Base-by-base conservation (phyloP, 495 filamentous ascomycete species). In the Parathielavia appendiculata region DNA sequence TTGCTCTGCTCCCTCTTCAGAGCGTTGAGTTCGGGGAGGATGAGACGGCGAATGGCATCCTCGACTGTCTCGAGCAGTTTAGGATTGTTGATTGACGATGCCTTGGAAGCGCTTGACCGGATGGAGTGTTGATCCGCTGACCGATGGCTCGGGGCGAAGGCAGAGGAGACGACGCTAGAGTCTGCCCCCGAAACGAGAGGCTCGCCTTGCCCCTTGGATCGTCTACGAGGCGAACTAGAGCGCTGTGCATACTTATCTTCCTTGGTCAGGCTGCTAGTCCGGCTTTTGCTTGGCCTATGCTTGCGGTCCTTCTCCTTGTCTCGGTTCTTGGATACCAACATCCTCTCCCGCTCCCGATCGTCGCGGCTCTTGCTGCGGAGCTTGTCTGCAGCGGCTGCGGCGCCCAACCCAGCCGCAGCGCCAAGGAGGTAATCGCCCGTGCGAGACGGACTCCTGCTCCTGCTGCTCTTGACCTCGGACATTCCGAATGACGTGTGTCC, bases 1-100 rank as follows among this genome's bases (percentile, higher is more conserved):
- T 86, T 76, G 58, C 82, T 90, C 67, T 95, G 89, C 64, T 95
- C 90, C 66, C 89, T 83, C 72, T 96, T 97, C 46, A 97, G 77
- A 34, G 89, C 89, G 53, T 90, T 90, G 47, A 98, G 78, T 68
- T 98, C 92, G 0, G 93, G 95, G 1, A 97, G 73, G 50, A 97
- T 96, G 49, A 97, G 76, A 45, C 92, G 83, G 50, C 89, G 86
- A 62, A 98, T 97, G 20, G 93, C 91, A 75, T 97, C 92, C 71
- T 97, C 92, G 9, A 98, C 92, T 0, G 91, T 92, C 69, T 95
- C 90, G 6, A 97, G 81, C n/a, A 98, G 73, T 61, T 89, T 95
- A 0, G 92, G 92, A 67, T 98, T 97, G 73, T 95, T 97, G 72
- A 96, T 86, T 0, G 90, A 93, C 8, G 91, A 90, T 19, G 73